phyloP scores from a whole-genome alignment of 192 early-diverging fungal species.

The Gryganskiella cystojenkinii region DNA sequence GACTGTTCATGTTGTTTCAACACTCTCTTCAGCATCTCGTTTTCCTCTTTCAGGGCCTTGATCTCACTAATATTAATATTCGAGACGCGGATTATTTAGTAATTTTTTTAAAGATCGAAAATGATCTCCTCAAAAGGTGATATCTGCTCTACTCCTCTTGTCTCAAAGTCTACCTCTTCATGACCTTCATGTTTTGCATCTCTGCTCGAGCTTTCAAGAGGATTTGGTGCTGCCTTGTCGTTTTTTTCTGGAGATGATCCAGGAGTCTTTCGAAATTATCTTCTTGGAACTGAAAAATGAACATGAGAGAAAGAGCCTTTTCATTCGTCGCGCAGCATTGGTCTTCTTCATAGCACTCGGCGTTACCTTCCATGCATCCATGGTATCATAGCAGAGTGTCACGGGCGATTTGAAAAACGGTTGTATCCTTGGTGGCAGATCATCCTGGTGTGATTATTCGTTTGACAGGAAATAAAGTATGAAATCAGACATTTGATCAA shows the following conservation, averaged over 20 bases:
- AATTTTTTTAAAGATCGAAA: too few species aligned
- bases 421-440: conserved; percentile 21
- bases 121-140: too few species aligned
- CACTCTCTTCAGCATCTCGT: too few species aligned
- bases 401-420: conserved; percentile 19
- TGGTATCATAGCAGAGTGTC: conserved; percentile 1
- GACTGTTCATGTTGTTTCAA: too few species aligned
- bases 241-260: conserved; percentile 17
- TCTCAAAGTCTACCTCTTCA: conserved; percentile 19
- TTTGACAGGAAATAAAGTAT: neutral
- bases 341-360: too few species aligned
- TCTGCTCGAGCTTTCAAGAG: conserved; percentile 17
- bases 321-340: too few species aligned
- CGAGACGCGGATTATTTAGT: too few species aligned
- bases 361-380: conserved; percentile 36
- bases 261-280: conserved; percentile 18
- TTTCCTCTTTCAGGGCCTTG: too few species aligned
- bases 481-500: too few species aligned
- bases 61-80: too few species aligned
- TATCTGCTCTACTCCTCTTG: too few species aligned
- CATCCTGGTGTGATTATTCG: neutral
- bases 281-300: conserved; percentile 33
- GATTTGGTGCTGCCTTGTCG: conserved; percentile 26
- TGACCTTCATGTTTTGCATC: conserved; percentile 14
- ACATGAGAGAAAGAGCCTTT: neutral